These are phyloP conservation scores for Colletotrichum musae DNA, from an alignment of 2,329 filamentous ascomycete species.

Conservation along the genomic window DNA sequence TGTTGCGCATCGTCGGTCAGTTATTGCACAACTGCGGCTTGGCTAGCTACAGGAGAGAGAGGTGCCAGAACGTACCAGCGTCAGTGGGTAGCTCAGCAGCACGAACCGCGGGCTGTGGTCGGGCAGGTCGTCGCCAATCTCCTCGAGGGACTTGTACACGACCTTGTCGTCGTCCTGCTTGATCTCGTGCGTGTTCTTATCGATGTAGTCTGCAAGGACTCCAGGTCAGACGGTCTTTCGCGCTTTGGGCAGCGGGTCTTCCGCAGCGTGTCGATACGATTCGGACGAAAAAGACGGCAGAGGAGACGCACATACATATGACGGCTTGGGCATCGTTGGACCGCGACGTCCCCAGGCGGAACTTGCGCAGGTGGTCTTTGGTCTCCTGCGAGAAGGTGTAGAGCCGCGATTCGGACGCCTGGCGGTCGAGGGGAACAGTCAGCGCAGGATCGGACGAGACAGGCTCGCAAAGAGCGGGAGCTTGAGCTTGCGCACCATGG, in stretches of 20 bases:
- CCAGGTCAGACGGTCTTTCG: neutral
- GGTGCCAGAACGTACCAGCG: slow-evolving; percentile 71
- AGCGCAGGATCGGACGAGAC: slow-evolving; percentile 19
- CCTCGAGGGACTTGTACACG: slow-evolving; percentile 85
- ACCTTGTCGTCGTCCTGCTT: slow-evolving; percentile 82
- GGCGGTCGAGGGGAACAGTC: slow-evolving; percentile 3
- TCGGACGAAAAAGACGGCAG: neutral
- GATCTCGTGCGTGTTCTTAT: slow-evolving; percentile 92
- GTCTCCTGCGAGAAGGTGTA: slow-evolving; percentile 95
- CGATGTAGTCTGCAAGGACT: slow-evolving; percentile 81
- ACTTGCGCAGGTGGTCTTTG: slow-evolving; percentile 91
- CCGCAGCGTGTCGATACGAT: too few species aligned
- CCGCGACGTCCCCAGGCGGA: slow-evolving; percentile 90
- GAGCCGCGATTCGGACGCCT: slow-evolving; percentile 86
- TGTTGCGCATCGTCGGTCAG: neutral
- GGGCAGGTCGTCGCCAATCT: slow-evolving; percentile 89
- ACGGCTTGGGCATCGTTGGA: slow-evolving; percentile 90
- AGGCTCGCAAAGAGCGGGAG: neutral
- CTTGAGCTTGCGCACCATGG: slow-evolving; percentile 27
- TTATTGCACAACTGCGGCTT: neutral
- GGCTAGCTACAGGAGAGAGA: neutral
- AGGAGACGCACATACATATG: slow-evolving; percentile 81
- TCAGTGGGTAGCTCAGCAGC: slow-evolving; percentile 91
- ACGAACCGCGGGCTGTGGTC: slow-evolving; percentile 93
- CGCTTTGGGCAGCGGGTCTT: too few species aligned